A percentile compares a stretch with the other conserved stretches of the same genome.
Evolutionary conservation across 2,329 filamentous ascomycete genomes (phyloP).

Genomic region (Stachybotrys chlorohalonatus): DNA sequence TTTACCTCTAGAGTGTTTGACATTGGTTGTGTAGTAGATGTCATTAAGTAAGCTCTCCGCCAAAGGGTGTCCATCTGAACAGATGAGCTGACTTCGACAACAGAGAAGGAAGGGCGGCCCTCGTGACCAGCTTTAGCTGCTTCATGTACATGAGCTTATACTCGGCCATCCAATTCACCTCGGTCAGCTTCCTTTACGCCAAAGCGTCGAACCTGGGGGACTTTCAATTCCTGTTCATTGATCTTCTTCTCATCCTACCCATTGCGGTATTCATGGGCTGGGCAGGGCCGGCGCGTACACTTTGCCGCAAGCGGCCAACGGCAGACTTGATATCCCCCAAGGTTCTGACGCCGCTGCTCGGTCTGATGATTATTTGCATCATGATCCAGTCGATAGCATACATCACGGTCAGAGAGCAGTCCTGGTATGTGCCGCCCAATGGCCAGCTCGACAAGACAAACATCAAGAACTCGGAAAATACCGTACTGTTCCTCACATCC

Average conservation of each 20-base stretch:
- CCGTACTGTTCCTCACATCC: slow-evolving; percentile 77
- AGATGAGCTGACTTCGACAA: slow-evolving; percentile 9
- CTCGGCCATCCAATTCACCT: slow-evolving; percentile 98
- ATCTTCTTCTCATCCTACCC: slow-evolving; percentile 82
- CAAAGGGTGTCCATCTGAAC: neutral
- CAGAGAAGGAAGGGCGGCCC: slow-evolving; percentile 81
- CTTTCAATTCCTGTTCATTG: slow-evolving; percentile 96
- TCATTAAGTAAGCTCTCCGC: slow-evolving; percentile 56
- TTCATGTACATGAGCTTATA: slow-evolving; percentile 99
- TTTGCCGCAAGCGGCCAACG: slow-evolving; percentile 80
- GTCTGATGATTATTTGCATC: slow-evolving; percentile 78
- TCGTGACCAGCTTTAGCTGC: slow-evolving; percentile 98
- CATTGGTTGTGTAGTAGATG: slow-evolving; percentile 86
- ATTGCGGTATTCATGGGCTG: slow-evolving; percentile 99
- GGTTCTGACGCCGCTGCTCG: slow-evolving; percentile 78
- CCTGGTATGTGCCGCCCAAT: slow-evolving; percentile 79
- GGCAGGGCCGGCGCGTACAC: slow-evolving; percentile 71
- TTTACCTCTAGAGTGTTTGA: slow-evolving; percentile 95
- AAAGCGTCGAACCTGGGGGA: slow-evolving; percentile 91
- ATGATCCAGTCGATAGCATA: slow-evolving; percentile 68
- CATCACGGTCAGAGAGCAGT: slow-evolving; percentile 63
- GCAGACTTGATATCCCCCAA: slow-evolving; percentile 89
- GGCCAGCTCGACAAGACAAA: slow-evolving; percentile 73
- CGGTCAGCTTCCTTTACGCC: slow-evolving; percentile 92
- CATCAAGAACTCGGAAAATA: slow-evolving; percentile 88